These are phyloP conservation scores for Suillus lakei DNA, from an alignment of 768 basidiomycete species.

Conservation along the genomic window DNA sequence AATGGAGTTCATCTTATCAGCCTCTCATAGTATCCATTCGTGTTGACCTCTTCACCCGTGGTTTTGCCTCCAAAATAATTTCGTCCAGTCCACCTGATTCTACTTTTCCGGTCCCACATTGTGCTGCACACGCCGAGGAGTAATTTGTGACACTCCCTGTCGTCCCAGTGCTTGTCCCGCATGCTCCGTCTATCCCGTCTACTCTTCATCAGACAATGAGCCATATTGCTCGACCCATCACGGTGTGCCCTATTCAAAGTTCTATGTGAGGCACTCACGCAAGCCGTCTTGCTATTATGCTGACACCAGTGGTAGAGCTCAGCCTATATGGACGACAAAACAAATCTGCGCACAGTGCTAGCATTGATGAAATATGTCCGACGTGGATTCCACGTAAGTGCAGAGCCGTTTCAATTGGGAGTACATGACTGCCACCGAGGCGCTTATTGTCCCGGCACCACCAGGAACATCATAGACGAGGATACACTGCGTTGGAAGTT, in stretches of 20 bases:
- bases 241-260: too few species aligned
- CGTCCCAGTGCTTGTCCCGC: conserved; percentile 51
- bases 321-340: neutral
- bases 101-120: conserved; percentile 36
- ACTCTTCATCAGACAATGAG: too few species aligned
- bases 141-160: conserved; percentile 57
- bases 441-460: neutral
- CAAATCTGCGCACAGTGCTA: neutral
- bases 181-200: conserved; percentile 39
- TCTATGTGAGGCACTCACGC: too few species aligned
- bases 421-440: neutral
- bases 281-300: too few species aligned
- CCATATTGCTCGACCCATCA: too few species aligned
- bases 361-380: neutral
- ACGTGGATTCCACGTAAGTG: neutral
- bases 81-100: conserved; percentile 38
- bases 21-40: conserved; percentile 60
- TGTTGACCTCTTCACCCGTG: conserved; percentile 47
- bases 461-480: neutral
- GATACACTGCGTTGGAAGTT: neutral
- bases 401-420: neutral
- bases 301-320: too few species aligned
- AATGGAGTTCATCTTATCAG: conserved; percentile 34
- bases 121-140: conserved; percentile 20
- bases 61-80: conserved; percentile 41